These are phyloP conservation scores for barley (Hordeum vulgare) DNA, from an alignment of 176 grass and related monocot species.

Conservation along the genomic window DNA sequence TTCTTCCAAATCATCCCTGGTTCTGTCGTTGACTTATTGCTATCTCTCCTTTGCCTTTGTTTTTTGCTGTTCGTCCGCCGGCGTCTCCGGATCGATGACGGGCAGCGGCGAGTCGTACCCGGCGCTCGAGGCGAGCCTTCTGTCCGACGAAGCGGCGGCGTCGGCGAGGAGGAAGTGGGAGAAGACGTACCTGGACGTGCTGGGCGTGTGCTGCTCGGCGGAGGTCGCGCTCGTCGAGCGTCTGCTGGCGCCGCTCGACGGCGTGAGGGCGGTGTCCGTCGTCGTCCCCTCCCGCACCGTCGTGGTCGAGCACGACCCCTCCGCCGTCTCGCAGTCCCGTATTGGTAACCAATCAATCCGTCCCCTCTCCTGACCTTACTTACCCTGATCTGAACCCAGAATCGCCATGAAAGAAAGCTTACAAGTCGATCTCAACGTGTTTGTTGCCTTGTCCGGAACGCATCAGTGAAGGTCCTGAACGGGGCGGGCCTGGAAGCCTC, in stretches of 20 bases:
- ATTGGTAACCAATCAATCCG: slow-evolving; percentile 28
- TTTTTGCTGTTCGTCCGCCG: background rate
- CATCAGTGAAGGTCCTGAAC: slow-evolving; percentile 52
- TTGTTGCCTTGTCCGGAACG: background rate
- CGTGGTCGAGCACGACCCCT: slow-evolving; percentile 55
- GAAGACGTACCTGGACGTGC: slow-evolving; percentile 74
- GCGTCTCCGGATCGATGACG: background rate
- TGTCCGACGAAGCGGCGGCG: background rate
- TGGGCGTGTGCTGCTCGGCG: slow-evolving; percentile 70
- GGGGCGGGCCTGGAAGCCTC: slow-evolving; percentile 59
- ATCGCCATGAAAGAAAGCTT: background rate
- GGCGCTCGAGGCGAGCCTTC: slow-evolving; percentile 6
- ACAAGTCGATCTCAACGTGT: background rate
- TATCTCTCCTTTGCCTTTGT: background rate
- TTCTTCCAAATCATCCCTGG: background rate
- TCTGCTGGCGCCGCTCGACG: slow-evolving; percentile 42
- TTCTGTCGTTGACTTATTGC: background rate
- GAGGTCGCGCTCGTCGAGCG: slow-evolving; percentile 55
- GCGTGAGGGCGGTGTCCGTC: slow-evolving; percentile 44
- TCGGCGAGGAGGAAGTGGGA: slow-evolving; percentile 10
- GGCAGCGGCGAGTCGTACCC: background rate
- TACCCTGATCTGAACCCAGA: background rate
- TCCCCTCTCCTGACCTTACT: background rate
- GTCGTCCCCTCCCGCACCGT: slow-evolving; percentile 63
- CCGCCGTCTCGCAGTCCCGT: slow-evolving; percentile 27